Evolutionary conservation across 768 basidiomycete genomes (phyloP).

Genomic region (Cytidiella melzeri): DNA sequence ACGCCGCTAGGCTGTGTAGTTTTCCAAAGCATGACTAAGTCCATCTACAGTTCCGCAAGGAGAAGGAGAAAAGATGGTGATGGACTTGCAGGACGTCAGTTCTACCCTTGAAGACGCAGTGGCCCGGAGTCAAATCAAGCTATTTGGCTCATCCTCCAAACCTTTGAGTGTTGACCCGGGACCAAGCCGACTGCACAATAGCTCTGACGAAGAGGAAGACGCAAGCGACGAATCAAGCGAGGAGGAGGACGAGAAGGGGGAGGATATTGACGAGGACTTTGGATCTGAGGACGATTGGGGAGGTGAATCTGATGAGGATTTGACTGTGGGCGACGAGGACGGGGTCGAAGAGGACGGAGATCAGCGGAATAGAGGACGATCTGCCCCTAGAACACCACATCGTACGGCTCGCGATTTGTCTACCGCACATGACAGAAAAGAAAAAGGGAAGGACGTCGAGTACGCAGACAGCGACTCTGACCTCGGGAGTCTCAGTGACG

Average conservation of each 20-base stretch:
- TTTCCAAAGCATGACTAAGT: background rate
- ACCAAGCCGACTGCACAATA: conserved; percentile 14
- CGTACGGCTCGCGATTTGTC: conserved; percentile 35
- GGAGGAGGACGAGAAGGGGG: conserved; percentile 27
- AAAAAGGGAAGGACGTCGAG: conserved; percentile 37
- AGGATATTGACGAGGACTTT: conserved; percentile 15
- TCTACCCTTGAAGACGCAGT: conserved; percentile 82
- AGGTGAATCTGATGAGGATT: conserved; percentile 18
- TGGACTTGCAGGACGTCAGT: conserved; percentile 86
- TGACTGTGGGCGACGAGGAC: conserved; percentile 24
- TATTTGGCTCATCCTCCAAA: conserved; percentile 78
- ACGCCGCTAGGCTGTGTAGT: conserved; percentile 15
- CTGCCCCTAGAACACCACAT: conserved; percentile 35
- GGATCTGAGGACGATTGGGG: conserved; percentile 8
- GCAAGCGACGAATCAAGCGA: conserved; percentile 31
- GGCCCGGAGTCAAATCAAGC: conserved; percentile 70
- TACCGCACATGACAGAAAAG: conserved; percentile 28
- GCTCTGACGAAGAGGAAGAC: conserved; percentile 25
- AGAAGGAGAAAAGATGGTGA: conserved; percentile 97
- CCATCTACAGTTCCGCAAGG: conserved; percentile 60
- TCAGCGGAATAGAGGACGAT: conserved; percentile 41
- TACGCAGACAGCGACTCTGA: conserved; percentile 83
- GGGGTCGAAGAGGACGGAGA: conserved; percentile 17
- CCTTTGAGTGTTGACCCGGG: conserved; percentile 44
- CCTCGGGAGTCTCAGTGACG: conserved; percentile 36